Percentiles rank a stretch among this genome's conserved stretches.
Evolutionary conservation across 78 protist species (phyloP).

Genomic region (Isochrysis galbana): DNA sequence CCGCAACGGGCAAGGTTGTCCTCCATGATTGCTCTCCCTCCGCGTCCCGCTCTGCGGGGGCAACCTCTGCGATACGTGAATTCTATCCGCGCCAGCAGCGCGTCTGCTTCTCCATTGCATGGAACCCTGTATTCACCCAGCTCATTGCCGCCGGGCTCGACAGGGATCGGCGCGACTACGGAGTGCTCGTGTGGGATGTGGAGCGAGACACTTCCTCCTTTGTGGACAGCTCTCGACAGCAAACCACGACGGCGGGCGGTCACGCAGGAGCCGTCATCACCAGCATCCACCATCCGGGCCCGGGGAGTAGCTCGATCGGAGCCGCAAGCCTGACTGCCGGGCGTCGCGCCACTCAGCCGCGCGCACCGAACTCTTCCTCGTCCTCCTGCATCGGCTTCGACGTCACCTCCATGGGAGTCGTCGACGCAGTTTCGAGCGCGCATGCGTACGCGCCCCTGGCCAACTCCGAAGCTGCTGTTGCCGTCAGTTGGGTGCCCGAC

Average conservation of each 20-base stretch:
- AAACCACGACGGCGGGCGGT: not conserved
- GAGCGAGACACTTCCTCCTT: not conserved
- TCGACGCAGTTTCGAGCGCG: not conserved
- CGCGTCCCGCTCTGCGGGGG: not conserved
- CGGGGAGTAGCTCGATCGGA: not conserved
- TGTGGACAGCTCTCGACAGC: not conserved
- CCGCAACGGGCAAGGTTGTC: not conserved
- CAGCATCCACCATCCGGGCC: not conserved
- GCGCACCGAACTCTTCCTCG: not conserved
- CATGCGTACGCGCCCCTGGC: not conserved
- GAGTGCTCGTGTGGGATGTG: conserved; percentile 26
- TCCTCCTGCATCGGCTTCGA: not conserved
- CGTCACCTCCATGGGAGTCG: not conserved
- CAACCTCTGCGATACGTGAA: not conserved
- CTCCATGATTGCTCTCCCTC: conserved; percentile 18
- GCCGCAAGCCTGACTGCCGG: not conserved
- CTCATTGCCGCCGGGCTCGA: conserved; percentile 21
- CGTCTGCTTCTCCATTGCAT: not conserved
- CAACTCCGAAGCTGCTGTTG: not conserved
- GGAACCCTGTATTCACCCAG: not conserved
- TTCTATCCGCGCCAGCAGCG: not conserved
- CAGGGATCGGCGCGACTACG: not conserved
- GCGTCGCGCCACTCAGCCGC: not conserved
- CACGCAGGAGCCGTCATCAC: not conserved
- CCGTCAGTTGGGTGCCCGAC: not conserved